Conservation (phyloP, 495 filamentous ascomycete genomes). For the Collariella sp. region DNA sequence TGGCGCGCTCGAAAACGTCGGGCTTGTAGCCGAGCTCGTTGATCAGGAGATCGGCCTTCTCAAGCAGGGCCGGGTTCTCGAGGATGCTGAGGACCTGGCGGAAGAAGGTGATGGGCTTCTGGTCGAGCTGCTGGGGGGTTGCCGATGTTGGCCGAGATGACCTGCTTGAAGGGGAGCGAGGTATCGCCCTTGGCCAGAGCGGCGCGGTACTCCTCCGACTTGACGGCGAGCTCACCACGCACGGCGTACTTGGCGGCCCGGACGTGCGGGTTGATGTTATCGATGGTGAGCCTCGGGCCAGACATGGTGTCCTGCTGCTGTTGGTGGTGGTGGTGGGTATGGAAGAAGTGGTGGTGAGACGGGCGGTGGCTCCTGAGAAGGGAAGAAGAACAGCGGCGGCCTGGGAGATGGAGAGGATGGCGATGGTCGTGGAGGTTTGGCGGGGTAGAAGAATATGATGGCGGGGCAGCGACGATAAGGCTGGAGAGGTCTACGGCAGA, state of each 20-base stretch:
- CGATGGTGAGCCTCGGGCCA: slow-evolving; percentile 55
- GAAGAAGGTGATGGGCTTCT: slow-evolving; percentile 99
- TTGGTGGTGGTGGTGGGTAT: slow-evolving; percentile 2
- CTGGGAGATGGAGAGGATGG: not conserved
- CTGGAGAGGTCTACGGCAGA: slow-evolving; percentile 12
- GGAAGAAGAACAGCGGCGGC: not conserved
- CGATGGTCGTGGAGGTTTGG: not conserved
- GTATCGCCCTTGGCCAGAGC: slow-evolving; percentile 45
- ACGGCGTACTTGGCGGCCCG: slow-evolving; percentile 88
- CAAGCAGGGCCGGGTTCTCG: slow-evolving; percentile 77
- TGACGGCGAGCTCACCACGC: slow-evolving; percentile 85
- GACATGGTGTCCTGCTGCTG: slow-evolving; percentile 25
- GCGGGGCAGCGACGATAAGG: slow-evolving; percentile 15
- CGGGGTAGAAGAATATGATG: slow-evolving; percentile 16
- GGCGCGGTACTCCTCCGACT: slow-evolving; percentile 80
- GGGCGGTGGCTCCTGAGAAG: slow-evolving; percentile 2
- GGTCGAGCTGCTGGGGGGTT: slow-evolving; percentile 96
- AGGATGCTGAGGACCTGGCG: slow-evolving; percentile 90
- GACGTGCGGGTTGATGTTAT: slow-evolving; percentile 89
- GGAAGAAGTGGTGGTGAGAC: slow-evolving; percentile 4
- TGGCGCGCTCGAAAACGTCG: slow-evolving; percentile 80
- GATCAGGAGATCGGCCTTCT: slow-evolving; percentile 63
- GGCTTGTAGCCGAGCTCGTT: slow-evolving; percentile 68
- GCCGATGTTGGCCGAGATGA: slow-evolving; percentile 96
- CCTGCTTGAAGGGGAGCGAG: slow-evolving; percentile 74